phyloP scores from a whole-genome alignment of 306 rosid species.

The Alnus glutinosa region DNA sequence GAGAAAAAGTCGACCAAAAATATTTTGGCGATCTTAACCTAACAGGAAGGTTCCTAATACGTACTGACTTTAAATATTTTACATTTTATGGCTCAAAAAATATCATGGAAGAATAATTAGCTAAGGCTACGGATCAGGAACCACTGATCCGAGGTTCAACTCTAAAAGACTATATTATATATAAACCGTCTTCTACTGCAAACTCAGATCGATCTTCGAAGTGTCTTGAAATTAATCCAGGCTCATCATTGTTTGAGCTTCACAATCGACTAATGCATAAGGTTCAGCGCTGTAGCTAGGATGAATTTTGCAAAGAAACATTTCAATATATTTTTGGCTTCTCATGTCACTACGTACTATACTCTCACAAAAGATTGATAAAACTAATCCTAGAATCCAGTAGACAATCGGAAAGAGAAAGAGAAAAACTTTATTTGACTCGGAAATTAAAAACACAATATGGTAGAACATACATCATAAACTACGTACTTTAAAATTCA shows the following conservation, averaged over 20 bases:
- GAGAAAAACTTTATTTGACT: not conserved
- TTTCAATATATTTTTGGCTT: too few species aligned
- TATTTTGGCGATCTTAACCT: not conserved
- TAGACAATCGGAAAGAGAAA: not conserved
- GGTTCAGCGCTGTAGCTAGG: too few species aligned
- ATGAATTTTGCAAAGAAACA: too few species aligned
- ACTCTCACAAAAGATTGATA: not conserved
- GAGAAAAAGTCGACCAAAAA: too few species aligned
- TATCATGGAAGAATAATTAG: not conserved
- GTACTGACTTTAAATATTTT: not conserved
- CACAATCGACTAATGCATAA: too few species aligned
- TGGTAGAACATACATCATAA: not conserved
- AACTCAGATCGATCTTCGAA: too few species aligned
- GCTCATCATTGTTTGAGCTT: too few species aligned
- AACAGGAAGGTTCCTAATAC: not conserved
- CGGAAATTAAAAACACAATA: not conserved
- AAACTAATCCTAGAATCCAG: not conserved
- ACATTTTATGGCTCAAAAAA: not conserved
- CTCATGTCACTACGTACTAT: not conserved
- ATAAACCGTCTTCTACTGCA: not conserved
- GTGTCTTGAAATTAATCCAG: too few species aligned
- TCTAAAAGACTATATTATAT: too few species aligned
- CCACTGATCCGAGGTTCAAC: not conserved
- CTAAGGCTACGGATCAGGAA: not conserved
- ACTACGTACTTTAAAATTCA: conserved; percentile 2